A percentile compares a stretch with the other conserved stretches of the same genome.
phyloP scores from a whole-genome alignment of 441 rosid genomes.

The Populus trichocarpa region DNA sequence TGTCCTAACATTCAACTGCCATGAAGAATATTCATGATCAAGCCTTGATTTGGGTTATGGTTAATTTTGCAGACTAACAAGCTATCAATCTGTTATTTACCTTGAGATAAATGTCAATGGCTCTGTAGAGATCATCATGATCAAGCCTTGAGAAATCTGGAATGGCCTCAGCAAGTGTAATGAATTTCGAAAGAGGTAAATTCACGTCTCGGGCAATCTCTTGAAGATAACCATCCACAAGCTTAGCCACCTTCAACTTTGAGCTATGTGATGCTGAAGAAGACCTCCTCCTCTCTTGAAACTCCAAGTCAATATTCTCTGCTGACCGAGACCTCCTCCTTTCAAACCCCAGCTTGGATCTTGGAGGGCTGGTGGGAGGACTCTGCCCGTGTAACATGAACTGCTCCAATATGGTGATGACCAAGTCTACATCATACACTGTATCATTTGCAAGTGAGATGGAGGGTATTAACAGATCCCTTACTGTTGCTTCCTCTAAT shows the following conservation, averaged over 20 bases:
- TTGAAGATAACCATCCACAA: conserved; percentile 81
- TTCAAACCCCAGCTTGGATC: conserved; percentile 61
- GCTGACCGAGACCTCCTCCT: conserved; percentile 90
- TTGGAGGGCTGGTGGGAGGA: conserved; percentile 55
- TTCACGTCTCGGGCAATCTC: conserved; percentile 66
- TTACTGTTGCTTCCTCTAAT: conserved; percentile 69
- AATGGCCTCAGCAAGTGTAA: conserved; percentile 73
- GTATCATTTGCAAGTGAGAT: conserved; percentile 44
- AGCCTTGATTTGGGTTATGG: conserved; percentile 1
- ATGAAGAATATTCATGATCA: neutral
- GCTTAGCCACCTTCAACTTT: conserved; percentile 69
- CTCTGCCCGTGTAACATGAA: conserved; percentile 59
- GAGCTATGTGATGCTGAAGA: conserved; percentile 80
- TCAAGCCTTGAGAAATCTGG: conserved; percentile 67
- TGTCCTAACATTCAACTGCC: conserved; percentile 14
- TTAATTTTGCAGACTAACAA: conserved; percentile 3
- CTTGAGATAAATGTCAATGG: conserved; percentile 90
- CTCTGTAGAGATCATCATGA: conserved; percentile 90
- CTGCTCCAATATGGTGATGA: conserved; percentile 62
- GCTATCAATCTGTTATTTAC: conserved; percentile 25
- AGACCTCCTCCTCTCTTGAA: conserved; percentile 81
- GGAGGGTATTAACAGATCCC: conserved; percentile 70
- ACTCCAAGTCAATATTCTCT: conserved; percentile 70
- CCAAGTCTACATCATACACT: conserved; percentile 66
- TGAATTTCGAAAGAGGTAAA: conserved; percentile 59